Evolutionary conservation across 2,329 filamentous ascomycete genomes (phyloP), one percentile per base, ranked within the genome.

Genomic region (Fusarium ambrosium): DNA sequence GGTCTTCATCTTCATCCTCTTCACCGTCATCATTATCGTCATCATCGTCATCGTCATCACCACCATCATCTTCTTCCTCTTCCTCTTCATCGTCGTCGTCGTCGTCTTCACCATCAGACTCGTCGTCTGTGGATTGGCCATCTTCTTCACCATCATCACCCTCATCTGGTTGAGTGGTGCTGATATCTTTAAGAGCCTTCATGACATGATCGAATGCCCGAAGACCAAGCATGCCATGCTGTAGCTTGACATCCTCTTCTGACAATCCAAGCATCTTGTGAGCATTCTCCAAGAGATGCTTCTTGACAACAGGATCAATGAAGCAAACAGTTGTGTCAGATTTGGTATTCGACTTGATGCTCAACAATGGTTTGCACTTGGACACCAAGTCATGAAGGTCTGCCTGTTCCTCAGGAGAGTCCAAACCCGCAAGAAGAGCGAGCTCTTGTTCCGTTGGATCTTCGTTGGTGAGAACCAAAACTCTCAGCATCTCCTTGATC

Each of bases 401-500:
- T 24, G 77, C 81, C 22, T 82, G 79, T 8, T 81, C 74, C 3
- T 80, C 81, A 0, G 68, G 79, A 11, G 80, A 78, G 8, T 77
- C 74, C 2, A 85, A 68, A 0, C 84, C 84, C 4, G 81, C 80
- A 7, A 86, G 80, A 2, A 86, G 75, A 7, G 78, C 79, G 2
- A 86, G 80, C 58, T 85, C 84, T 2, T 71, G 74, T 24, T 83
- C 80, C 0, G 80, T 85, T 6, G 84, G 84, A 22, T 85, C 83
- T 61, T 85, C 83, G 20, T 83, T 84, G 0, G 83, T 85, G 8
- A 86, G 79, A 2, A 85, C 82, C 4, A 86, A 76, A 0, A 83
- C 80, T n/a, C 84, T 80, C 5, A 86, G 69, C 77, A 86, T 82
- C 69, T 86, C 84, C 68, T 84, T 84, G 39, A 86, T 83, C 51